phyloP scores from a whole-genome alignment of 805 yeast species.

The Candida hungchunana region DNA sequence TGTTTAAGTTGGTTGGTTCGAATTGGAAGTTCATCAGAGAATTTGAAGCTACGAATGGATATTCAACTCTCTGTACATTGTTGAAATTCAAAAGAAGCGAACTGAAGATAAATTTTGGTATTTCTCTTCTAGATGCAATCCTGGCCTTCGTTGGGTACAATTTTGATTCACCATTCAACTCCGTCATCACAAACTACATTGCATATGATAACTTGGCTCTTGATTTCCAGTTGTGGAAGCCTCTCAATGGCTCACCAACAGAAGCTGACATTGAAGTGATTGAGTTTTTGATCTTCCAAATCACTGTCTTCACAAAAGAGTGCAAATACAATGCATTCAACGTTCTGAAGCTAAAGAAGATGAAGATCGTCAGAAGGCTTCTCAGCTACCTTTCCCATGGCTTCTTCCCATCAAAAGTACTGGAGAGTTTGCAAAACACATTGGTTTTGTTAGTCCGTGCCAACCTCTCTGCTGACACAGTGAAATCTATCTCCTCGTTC shows the following conservation, averaged over 20 bases:
- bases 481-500: conserved; percentile 49
- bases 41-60: conserved; percentile 58
- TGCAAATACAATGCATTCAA: conserved; percentile 52
- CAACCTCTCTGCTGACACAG: conserved; percentile 50
- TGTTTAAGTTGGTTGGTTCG: conserved; percentile 40
- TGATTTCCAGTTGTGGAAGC: conserved; percentile 60
- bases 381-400: conserved; percentile 27
- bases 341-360: conserved; percentile 43
- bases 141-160: conserved; percentile 55
- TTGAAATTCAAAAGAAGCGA: conserved; percentile 40
- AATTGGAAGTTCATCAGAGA: conserved; percentile 52
- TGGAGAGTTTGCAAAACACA: conserved; percentile 36
- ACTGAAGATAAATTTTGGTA: conserved; percentile 26
- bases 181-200: conserved; percentile 49
- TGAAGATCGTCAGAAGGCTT: conserved; percentile 41
- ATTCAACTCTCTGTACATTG: conserved; percentile 51
- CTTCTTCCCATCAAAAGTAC: conserved; percentile 32
- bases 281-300: conserved; percentile 52
- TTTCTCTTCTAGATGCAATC: conserved; percentile 46
- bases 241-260: conserved; percentile 14
- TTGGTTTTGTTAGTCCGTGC: conserved; percentile 37
- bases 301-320: conserved; percentile 48
- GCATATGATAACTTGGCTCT: conserved; percentile 57
- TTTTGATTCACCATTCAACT: conserved; percentile 44
- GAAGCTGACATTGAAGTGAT: conserved; percentile 39